These are phyloP conservation scores for Diaporthe sp. DNA, from an alignment of 2,329 filamentous ascomycete genomes.

Conservation along the genomic window DNA sequence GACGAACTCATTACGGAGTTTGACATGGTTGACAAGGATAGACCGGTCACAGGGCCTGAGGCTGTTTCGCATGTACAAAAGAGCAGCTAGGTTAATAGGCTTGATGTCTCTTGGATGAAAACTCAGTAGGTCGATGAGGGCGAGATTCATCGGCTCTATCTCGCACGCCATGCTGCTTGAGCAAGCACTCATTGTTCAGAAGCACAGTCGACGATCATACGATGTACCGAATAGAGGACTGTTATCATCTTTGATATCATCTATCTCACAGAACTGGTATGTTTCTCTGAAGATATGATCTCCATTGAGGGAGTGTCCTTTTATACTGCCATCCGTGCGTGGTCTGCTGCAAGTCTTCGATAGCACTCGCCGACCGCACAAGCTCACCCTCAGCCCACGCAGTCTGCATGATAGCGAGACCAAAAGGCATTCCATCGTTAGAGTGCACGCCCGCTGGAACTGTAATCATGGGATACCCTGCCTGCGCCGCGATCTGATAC, in stretches of 20 bases:
- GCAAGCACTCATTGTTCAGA: not conserved
- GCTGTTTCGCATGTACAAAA: not conserved
- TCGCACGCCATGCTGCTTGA: not conserved
- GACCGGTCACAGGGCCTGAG: not conserved
- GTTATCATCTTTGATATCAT: not conserved
- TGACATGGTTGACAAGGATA: constrained; percentile 37
- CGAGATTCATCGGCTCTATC: too few species aligned
- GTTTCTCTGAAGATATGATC: constrained; percentile 59
- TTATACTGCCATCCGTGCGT: constrained; percentile 53
- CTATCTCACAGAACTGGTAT: constrained; percentile 47
- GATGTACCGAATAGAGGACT: too few species aligned
- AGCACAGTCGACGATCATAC: not conserved
- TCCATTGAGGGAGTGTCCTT: constrained; percentile 63
- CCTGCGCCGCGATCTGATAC: constrained; percentile 78
- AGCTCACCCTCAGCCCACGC: constrained; percentile 69
- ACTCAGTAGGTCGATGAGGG: too few species aligned
- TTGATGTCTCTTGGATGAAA: too few species aligned
- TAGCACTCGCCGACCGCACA: constrained; percentile 71
- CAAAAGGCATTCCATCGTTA: constrained; percentile 69
- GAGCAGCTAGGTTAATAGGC: not conserved
- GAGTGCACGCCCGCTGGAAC: constrained; percentile 69
- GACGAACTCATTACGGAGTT: constrained; percentile 44
- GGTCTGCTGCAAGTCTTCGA: constrained; percentile 65
- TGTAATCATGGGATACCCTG: constrained; percentile 79
- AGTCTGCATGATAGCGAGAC: constrained; percentile 67